Conservation (phyloP, 495 filamentous ascomycete species). For the Tirmania nivea region DNA sequence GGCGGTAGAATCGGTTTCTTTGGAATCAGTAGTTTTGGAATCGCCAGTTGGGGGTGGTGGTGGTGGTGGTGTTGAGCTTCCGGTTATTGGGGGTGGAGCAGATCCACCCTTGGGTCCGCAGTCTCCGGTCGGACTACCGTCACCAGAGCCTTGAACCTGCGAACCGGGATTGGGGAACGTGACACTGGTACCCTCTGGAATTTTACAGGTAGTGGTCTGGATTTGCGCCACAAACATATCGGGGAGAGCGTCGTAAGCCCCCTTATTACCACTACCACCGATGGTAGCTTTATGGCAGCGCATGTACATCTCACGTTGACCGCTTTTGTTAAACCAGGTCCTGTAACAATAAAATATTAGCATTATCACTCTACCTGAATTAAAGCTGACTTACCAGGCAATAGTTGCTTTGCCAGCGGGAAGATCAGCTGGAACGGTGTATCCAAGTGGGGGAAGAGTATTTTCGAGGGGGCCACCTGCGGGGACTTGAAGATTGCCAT, state of each 20-base stretch:
- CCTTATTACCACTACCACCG: conserved; percentile 23
- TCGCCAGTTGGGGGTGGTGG: background rate
- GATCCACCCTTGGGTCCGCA: background rate
- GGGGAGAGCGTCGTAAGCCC: conserved; percentile 31
- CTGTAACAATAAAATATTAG: background rate
- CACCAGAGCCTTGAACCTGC: background rate
- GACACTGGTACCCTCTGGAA: conserved; percentile 6
- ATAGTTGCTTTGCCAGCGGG: conserved; percentile 42
- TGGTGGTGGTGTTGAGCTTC: background rate
- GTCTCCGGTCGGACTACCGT: background rate
- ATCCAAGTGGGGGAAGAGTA: conserved; percentile 25
- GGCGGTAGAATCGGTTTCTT: too few species aligned
- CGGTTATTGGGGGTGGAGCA: background rate
- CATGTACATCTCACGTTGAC: conserved; percentile 91
- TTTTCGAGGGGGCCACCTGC: conserved; percentile 3
- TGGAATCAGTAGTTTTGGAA: too few species aligned
- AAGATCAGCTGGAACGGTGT: conserved; percentile 35
- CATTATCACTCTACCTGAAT: background rate
- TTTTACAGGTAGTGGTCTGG: conserved; percentile 18
- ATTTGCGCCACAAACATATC: conserved; percentile 68
- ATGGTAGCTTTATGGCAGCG: conserved; percentile 64
- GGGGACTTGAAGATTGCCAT: conserved; percentile 25
- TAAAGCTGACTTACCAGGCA: conserved; percentile 31
- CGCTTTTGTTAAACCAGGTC: conserved; percentile 80
- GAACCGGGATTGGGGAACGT: background rate